Percentiles rank a stretch among this genome's conserved stretches.
Evolutionary conservation across 2,329 filamentous ascomycete genomes (phyloP).

Genomic region (Fusarium devonianum): DNA sequence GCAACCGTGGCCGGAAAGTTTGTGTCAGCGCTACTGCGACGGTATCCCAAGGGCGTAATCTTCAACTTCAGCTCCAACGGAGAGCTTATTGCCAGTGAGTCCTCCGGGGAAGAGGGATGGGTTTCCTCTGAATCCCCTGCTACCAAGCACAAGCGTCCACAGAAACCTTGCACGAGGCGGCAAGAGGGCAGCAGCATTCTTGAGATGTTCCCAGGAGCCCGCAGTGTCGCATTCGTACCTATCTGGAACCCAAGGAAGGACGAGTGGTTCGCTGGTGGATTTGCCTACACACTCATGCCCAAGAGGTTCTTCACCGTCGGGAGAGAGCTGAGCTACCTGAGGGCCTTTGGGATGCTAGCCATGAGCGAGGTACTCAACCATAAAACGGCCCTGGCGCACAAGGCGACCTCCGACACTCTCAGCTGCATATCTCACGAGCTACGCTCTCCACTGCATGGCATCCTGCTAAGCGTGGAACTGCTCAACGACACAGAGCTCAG

Average conservation of each 20-base stretch:
- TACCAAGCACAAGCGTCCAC: too few relatives aligned
- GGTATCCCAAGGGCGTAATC: constrained; percentile 55
- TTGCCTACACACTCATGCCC: constrained; percentile 56
- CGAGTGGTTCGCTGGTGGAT: constrained; percentile 58
- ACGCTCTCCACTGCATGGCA: constrained; percentile 66
- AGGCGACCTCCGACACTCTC: constrained; percentile 64
- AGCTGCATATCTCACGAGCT: constrained; percentile 68
- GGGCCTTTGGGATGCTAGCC: constrained; percentile 60
- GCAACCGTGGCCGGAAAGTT: constrained; percentile 48
- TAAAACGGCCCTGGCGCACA: constrained; percentile 48
- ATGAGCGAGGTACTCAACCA: constrained; percentile 63
- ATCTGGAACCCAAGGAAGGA: constrained; percentile 56
- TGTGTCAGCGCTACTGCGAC: constrained; percentile 50
- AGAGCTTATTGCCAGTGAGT: constrained; percentile 43
- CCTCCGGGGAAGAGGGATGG: too few relatives aligned
- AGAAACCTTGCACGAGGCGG: constrained; percentile 14
- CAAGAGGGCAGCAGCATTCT: constrained; percentile 41
- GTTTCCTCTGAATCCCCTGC: too few relatives aligned
- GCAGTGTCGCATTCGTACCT: constrained; percentile 57
- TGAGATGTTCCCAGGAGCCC: constrained; percentile 51
- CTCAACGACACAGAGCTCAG: constrained; percentile 59
- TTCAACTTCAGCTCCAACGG: constrained; percentile 54
- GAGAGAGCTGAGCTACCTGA: constrained; percentile 59
- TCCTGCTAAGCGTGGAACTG: constrained; percentile 62
- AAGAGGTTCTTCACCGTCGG: constrained; percentile 54